These are phyloP conservation scores for Saprolegnia diclina DNA, from an alignment of 352 stramenopile genomes.

Conservation along the genomic window DNA sequence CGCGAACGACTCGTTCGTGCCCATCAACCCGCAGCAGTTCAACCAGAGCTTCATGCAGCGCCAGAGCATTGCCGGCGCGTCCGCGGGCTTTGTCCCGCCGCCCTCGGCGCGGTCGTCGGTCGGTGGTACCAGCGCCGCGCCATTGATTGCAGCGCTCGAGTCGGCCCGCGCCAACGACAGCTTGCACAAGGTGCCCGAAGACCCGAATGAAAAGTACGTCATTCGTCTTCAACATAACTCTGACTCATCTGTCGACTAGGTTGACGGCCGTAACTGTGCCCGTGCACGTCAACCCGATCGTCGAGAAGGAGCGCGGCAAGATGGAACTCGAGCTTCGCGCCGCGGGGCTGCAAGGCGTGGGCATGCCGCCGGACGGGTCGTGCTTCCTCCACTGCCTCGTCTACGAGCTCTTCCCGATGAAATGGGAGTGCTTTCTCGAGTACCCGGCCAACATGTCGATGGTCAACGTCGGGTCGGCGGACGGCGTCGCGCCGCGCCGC, in stretches of 20 bases:
- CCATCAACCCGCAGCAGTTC: constrained; percentile 24
- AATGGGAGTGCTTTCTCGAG: constrained; percentile 48
- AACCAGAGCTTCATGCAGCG: constrained; percentile 24
- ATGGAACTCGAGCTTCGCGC: constrained; percentile 71
- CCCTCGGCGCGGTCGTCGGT: background rate
- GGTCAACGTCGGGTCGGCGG: constrained; percentile 72
- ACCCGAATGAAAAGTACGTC: constrained; percentile 9
- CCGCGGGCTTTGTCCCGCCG: constrained; percentile 5
- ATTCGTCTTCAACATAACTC: background rate
- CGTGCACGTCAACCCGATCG: constrained; percentile 55
- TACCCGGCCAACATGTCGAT: constrained; percentile 69
- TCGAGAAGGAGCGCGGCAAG: constrained; percentile 66
- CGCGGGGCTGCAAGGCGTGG: constrained; percentile 56
- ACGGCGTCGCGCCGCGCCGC: constrained; percentile 66
- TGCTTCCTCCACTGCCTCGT: constrained; percentile 79
- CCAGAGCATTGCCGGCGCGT: constrained; percentile 10
- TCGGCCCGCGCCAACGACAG: background rate
- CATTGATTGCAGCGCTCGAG: background rate
- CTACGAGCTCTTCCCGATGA: constrained; percentile 80
- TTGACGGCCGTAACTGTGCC: constrained; percentile 60
- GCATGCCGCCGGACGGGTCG: constrained; percentile 75
- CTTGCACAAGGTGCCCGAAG: constrained; percentile 12
- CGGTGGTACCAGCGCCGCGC: background rate
- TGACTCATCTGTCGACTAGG: background rate
- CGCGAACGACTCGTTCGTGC: constrained; percentile 8